Evolutionary conservation across 345 rosid species (phyloP).

Genomic region (Lenwebbia sp.): DNA sequence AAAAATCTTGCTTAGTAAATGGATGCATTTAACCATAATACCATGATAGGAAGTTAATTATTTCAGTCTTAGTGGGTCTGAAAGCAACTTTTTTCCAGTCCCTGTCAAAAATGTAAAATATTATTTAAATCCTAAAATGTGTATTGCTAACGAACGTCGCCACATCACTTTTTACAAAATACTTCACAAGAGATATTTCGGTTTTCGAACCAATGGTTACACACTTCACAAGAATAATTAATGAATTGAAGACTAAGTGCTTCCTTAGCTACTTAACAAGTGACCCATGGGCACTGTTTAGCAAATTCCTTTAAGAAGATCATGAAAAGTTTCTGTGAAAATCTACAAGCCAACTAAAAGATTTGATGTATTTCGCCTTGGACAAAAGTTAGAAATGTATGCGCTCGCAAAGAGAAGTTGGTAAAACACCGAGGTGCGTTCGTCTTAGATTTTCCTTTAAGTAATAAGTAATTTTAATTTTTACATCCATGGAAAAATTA

Average conservation of each 20-base stretch:
- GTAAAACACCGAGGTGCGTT: too few relatives aligned
- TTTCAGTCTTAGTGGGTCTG: neutral
- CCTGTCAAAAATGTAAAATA: neutral
- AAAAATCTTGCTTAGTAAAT: neutral
- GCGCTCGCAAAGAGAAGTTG: too few relatives aligned
- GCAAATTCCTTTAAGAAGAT: neutral
- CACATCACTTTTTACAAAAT: neutral
- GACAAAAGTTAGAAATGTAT: too few relatives aligned
- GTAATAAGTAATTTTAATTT: too few relatives aligned
- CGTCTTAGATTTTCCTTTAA: too few relatives aligned
- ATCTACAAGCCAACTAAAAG: neutral
- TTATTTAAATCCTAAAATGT: too few relatives aligned
- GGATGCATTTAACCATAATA: neutral
- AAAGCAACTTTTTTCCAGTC: neutral
- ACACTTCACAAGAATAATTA: too few relatives aligned
- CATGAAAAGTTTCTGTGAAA: neutral
- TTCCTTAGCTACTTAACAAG: neutral
- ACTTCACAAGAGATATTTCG: neutral
- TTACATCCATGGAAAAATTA: too few relatives aligned
- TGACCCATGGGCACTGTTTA: neutral
- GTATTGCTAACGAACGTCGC: neutral
- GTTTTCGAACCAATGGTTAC: neutral
- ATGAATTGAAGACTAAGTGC: neutral
- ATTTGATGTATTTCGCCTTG: too few relatives aligned
- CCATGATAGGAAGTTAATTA: neutral